Evolutionary conservation across 441 rosid species (phyloP).

Genomic region (Pelargonium citronellum): DNA sequence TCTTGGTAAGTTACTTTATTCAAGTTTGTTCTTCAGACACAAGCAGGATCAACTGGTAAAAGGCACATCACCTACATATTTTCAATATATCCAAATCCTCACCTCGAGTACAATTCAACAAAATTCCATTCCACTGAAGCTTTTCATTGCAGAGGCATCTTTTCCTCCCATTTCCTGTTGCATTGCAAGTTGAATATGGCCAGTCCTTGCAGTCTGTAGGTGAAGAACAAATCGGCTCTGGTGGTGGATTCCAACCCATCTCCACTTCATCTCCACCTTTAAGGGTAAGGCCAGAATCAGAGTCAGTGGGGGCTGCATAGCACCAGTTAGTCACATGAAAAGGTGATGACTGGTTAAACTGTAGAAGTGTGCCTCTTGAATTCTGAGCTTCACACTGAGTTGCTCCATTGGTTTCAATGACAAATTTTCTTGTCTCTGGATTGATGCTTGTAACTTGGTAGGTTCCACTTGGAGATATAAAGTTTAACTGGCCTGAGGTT

Average conservation of each 20-base stretch:
- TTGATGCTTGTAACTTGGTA: conserved; percentile 40
- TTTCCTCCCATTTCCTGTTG: conserved; percentile 28
- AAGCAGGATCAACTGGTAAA: background rate
- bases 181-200: conserved; percentile 48
- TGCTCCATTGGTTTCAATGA: conserved; percentile 27
- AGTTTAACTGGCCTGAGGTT: conserved; percentile 40
- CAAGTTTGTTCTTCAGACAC: background rate
- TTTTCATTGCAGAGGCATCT: conserved; percentile 41
- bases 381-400: conserved; percentile 28
- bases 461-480: conserved; percentile 27
- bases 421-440: conserved; percentile 32
- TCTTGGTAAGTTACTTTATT: background rate
- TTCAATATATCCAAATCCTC: conserved; percentile 4
- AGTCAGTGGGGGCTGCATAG: conserved; percentile 18
- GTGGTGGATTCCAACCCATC: conserved; percentile 50
- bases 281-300: conserved; percentile 3
- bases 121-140: conserved; percentile 42
- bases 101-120: conserved; percentile 50
- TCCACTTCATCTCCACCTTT: conserved; percentile 40
- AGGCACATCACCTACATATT: background rate
- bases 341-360: conserved; percentile 35
- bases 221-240: conserved; percentile 47
- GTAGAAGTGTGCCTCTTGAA: conserved; percentile 20
- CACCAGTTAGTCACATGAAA: conserved; percentile 39
- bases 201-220: conserved; percentile 52